Conservation (phyloP, 495 filamentous ascomycete genomes). For the Penicillium taxi region DNA sequence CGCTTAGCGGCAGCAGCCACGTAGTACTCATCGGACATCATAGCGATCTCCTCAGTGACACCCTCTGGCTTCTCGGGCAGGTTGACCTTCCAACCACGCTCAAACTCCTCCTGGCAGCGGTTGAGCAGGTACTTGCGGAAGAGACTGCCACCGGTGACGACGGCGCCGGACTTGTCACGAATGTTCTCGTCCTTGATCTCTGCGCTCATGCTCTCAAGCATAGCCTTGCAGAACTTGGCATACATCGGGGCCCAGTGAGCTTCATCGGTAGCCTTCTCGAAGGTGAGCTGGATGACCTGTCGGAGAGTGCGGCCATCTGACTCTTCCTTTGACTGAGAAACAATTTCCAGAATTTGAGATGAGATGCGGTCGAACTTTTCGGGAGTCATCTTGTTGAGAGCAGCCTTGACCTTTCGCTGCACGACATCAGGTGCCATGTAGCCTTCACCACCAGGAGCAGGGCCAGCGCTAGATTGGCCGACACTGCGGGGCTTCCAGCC, state of each 20-base stretch:
- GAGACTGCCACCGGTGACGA: slow-evolving; percentile 83
- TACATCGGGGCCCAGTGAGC: slow-evolving; percentile 99
- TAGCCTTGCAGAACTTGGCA: slow-evolving; percentile 95
- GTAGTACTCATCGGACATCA: slow-evolving; percentile 98
- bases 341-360: slow-evolving; percentile 86
- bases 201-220: slow-evolving; percentile 90
- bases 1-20: slow-evolving; percentile 91
- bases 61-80: slow-evolving; percentile 76
- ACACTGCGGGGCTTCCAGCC: slow-evolving; percentile 91
- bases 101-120: slow-evolving; percentile 97
- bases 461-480: slow-evolving; percentile 40
- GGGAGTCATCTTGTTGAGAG: slow-evolving; percentile 98
- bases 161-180: slow-evolving; percentile 71
- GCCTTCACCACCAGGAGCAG: slow-evolving; percentile 45
- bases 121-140: slow-evolving; percentile 99
- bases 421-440: slow-evolving; percentile 86
- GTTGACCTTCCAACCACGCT: slow-evolving; percentile 94
- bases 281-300: slow-evolving; percentile 96
- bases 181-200: slow-evolving; percentile 95
- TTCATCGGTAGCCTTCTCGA: slow-evolving; percentile 98
- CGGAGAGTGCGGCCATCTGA: slow-evolving; percentile 87
- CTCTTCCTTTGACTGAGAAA: slow-evolving; percentile 91
- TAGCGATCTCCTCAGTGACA: slow-evolving; percentile 58
- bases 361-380: slow-evolving; percentile 98
- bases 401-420: slow-evolving; percentile 97